Evolutionary conservation across 2,329 filamentous ascomycete species (phyloP), one percentile per base, ranked within the genome.

Genomic region (Aspergillus candidus): DNA sequence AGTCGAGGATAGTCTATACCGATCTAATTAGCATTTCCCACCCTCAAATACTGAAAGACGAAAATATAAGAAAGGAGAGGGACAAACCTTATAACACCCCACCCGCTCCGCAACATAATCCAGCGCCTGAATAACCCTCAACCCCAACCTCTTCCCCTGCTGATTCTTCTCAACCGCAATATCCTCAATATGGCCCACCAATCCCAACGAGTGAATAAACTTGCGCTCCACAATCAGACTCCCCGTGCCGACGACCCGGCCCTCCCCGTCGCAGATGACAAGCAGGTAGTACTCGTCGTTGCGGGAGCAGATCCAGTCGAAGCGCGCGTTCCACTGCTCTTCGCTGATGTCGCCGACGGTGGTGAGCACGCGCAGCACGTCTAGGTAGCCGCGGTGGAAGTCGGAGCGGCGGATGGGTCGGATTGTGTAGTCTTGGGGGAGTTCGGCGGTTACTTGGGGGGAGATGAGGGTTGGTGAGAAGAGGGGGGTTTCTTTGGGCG

Each of bases 141-240:
- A 73, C 4, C 93, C 93, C 35, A 97, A 76, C 72, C 95, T 96
- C 80, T 97, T 96, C 56, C 93, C 93, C 70, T 97, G 93, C 72
- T 97, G 89, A 59, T 94, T 87, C 71, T 90, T 89, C 53, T 87
- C 83, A 32, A 98, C 90, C 13, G 91, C 90, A 65, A 98, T 96
- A 65, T 98, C 93, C 69, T 97, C 93, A 68, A 97, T 96, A 70
- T 97, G 93, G 11, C 91, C 93, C 18, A 96, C 91, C 55, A 66
- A 54, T 5, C 71, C 71, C 35, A 72, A 61, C 11, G 63, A 61
- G 47, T 73, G 71, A 37, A 73, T 73, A 50, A 73, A 73, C 72
- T 97, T 97, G 70, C 85, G 80, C 80, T 98, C 93, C 38, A 95
- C 88, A 54, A 97, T 79, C 68, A 97, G 71, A 31, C 86, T 86